A percentile compares a stretch with the other conserved stretches of the same genome.
Evolutionary conservation across 257 asterid species (phyloP).

Genomic region (Salvia rosmarinus): DNA sequence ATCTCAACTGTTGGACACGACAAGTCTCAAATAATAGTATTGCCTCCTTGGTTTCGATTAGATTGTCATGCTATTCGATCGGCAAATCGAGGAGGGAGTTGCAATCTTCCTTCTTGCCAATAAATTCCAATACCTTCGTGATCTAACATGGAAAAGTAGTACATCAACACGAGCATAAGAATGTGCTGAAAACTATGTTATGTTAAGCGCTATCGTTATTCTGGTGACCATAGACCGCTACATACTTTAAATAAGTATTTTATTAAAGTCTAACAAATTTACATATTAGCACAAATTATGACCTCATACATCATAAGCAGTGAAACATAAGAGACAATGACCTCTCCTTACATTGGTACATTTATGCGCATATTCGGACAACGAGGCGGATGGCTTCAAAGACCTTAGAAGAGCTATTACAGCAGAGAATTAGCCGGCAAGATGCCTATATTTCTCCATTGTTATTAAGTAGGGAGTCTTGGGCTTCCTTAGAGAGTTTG

Average conservation of each 20-base stretch:
- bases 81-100: too few relatives aligned
- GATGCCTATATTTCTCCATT: conserved; percentile 97
- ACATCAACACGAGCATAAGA: conserved; percentile 4
- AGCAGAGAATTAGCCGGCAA: conserved; percentile 89
- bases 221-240: neutral
- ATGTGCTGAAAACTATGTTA: neutral
- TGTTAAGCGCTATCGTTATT: neutral
- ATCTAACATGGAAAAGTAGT: conserved; percentile 45
- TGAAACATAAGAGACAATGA: too few relatives aligned
- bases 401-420: conserved; percentile 97
- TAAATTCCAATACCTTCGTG: too few relatives aligned
- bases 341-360: conserved; percentile 85
- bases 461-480: conserved; percentile 97
- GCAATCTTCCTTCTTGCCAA: too few relatives aligned
- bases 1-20: conserved; percentile 88
- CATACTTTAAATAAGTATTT: neutral
- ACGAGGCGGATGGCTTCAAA: conserved; percentile 97
- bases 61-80: conserved; percentile 82
- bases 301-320: too few relatives aligned
- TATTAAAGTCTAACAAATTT: neutral
- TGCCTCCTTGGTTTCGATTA: conserved; percentile 87
- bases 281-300: too few relatives aligned
- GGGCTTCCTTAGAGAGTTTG: conserved; percentile 98
- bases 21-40: conserved; percentile 86
- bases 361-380: conserved; percentile 86